These are phyloP conservation scores for Fereydounia khargensis DNA, from an alignment of 1,284 basidiomycete genomes.

Conservation along the genomic window DNA sequence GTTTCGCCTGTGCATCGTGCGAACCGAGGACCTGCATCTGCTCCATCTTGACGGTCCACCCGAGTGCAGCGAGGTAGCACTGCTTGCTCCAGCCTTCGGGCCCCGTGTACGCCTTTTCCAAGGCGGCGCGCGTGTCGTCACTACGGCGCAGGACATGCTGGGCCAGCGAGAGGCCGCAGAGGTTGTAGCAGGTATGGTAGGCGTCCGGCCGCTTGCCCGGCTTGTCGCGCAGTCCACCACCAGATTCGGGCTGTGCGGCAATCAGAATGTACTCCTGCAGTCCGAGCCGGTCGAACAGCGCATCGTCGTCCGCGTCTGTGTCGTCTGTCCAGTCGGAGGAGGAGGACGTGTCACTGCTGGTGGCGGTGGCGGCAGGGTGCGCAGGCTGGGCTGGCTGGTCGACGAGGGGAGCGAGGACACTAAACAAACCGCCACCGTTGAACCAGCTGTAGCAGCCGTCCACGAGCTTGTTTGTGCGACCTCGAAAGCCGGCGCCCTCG, in stretches of 20 bases:
- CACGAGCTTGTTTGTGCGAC: conserved; percentile 93
- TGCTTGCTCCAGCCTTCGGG: conserved; percentile 20
- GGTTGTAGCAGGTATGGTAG: conserved; percentile 57
- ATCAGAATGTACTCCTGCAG: conserved; percentile 84
- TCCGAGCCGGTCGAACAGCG: conserved; percentile 61
- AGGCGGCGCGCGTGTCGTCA: conserved; percentile 6
- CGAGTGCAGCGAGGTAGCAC: conserved; percentile 28
- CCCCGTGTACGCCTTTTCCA: conserved; percentile 6
- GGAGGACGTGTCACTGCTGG: conserved; percentile 1
- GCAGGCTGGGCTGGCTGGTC: conserved; percentile 25
- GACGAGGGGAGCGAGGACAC: conserved; percentile 70
- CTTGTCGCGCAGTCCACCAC: conserved; percentile 86
- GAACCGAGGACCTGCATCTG: conserved; percentile 18
- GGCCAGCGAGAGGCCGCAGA: conserved; percentile 44
- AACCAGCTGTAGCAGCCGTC: conserved; percentile 99
- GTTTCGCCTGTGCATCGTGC: neutral
- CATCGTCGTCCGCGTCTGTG: conserved; percentile 7
- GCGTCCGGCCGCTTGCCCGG: conserved; percentile 73
- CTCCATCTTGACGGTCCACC: conserved; percentile 22
- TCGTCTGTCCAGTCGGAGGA: neutral
- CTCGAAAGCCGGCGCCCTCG: conserved; percentile 89
- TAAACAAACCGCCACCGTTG: conserved; percentile 85
- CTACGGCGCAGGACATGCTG: conserved; percentile 45
- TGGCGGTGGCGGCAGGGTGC: neutral
- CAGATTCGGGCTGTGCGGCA: conserved; percentile 67